phyloP scores from a whole-genome alignment of 225 moss, liverwort and hornwort genomes.

The Asterella californica region DNA sequence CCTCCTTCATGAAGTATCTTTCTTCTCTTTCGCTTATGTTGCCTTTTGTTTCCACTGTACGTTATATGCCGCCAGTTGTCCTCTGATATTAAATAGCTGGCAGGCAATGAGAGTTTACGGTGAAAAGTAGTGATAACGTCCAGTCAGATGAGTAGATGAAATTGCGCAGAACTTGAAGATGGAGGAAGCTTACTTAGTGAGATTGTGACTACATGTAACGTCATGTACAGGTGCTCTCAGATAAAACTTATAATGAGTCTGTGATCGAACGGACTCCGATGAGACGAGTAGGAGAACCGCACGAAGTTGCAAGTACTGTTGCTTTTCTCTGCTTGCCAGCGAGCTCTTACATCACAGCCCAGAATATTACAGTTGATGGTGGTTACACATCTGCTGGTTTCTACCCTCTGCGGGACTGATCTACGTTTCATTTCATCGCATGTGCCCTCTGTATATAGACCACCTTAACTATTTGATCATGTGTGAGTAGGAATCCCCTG shows the following conservation, averaged over 20 bases:
- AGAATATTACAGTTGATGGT: constrained; percentile 67
- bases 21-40: background rate
- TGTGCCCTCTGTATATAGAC: constrained; percentile 31
- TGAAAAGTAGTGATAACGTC: no score
- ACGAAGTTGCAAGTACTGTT: constrained; percentile 75
- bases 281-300: constrained; percentile 67
- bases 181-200: background rate
- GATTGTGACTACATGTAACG: background rate
- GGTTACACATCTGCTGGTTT: constrained; percentile 65
- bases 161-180: background rate
- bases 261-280: constrained; percentile 63
- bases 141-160: no score
- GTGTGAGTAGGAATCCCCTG: no score
- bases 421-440: background rate
- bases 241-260: constrained; percentile 43
- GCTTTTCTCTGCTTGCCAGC: constrained; percentile 79
- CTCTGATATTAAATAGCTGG: no score
- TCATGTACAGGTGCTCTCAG: constrained; percentile 42
- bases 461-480: constrained; percentile 15
- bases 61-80: no score
- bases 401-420: constrained; percentile 31
- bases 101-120: no score
- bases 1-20: background rate
- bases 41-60: background rate
- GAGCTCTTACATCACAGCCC: constrained; percentile 66